Conservation (phyloP, 2,329 filamentous ascomycete species). For the Aphanocladium album region DNA sequence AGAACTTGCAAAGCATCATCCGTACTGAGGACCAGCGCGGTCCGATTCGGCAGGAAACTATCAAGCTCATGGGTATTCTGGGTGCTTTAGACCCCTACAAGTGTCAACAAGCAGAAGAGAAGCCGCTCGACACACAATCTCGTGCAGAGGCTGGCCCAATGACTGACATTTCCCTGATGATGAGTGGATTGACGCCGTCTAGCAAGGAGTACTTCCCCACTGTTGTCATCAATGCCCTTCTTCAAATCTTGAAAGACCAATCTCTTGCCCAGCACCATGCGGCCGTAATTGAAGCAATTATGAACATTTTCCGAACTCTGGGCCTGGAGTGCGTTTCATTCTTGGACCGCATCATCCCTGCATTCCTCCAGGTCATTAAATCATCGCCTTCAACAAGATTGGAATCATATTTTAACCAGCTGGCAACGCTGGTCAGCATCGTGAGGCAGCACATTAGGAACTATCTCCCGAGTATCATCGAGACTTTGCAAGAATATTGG, state of each 20-base stretch:
- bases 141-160: slow-evolving; percentile 59
- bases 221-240: slow-evolving; percentile 91
- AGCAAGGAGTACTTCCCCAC: slow-evolving; percentile 99
- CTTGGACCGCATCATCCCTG: slow-evolving; percentile 87
- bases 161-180: slow-evolving; percentile 95
- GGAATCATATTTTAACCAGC: slow-evolving; percentile 96
- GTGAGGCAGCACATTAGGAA: slow-evolving; percentile 94
- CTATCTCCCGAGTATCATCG: slow-evolving; percentile 80
- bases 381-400: slow-evolving; percentile 72
- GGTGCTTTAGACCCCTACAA: slow-evolving; percentile 95
- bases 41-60: slow-evolving; percentile 83
- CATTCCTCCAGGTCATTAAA: slow-evolving; percentile 84
- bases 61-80: slow-evolving; percentile 92
- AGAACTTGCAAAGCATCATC: slow-evolving; percentile 89
- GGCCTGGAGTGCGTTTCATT: slow-evolving; percentile 96
- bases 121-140: slow-evolving; percentile 73
- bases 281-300: slow-evolving; percentile 92
- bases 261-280: slow-evolving; percentile 90
- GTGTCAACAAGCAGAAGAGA: slow-evolving; percentile 90
- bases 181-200: slow-evolving; percentile 92
- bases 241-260: slow-evolving; percentile 85
- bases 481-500: slow-evolving; percentile 88
- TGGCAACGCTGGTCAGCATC: slow-evolving; percentile 88
- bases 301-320: slow-evolving; percentile 96
- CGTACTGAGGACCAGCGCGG: slow-evolving; percentile 83